Base-by-base conservation (phyloP, 345 rosid genomes). In the Aurinia saxatilis region DNA sequence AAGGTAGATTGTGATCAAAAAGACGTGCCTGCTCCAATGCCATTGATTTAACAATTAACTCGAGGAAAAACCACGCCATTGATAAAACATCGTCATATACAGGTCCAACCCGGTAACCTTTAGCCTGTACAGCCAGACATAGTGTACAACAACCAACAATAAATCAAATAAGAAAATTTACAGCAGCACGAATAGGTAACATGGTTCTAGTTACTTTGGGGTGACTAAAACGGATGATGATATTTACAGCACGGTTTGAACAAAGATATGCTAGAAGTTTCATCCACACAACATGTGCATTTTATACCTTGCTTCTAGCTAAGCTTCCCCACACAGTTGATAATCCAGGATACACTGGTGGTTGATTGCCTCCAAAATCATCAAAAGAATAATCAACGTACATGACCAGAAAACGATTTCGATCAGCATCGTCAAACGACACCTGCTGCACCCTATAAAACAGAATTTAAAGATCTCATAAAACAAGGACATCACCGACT, bases 51-150 rank as follows among this genome's bases (percentile, higher is more conserved):
- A 85, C 91, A 77, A 93, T 75, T 57, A 93, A 81, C 88, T 93
- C 99, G 34, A 93, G 99, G 72, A 93, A 93, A 84, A 93, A 93
- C 99, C 99, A 93, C 31, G 97, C 97, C 99, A 93, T 93, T 64
- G 97, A 90, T 72, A 93, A 67, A 36, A 93, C 99, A 67, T 93
- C 99, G 53, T 93, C 99, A 84, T 93, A 93, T 7, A 93, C 97
- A 17, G 99, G 99, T 73, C 99, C 99, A 57, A 93, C 99, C 67
- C 97, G 96, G 66, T 93, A 93, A 59, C 99, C 99, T 79, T 93
- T 93, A 18, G 99, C 99, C 99, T 93, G 88, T 77, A 79, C 45
- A 57, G 14, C 42, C 42, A 53, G 46, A 29, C 29, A 52, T 29
- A 47, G 48, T 66, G 40, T 60, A 59, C 49, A 60, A 50, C 48